Evolutionary conservation across 2,329 filamentous ascomycete genomes (phyloP).

Genomic region (Drechslerella coelobrocha): DNA sequence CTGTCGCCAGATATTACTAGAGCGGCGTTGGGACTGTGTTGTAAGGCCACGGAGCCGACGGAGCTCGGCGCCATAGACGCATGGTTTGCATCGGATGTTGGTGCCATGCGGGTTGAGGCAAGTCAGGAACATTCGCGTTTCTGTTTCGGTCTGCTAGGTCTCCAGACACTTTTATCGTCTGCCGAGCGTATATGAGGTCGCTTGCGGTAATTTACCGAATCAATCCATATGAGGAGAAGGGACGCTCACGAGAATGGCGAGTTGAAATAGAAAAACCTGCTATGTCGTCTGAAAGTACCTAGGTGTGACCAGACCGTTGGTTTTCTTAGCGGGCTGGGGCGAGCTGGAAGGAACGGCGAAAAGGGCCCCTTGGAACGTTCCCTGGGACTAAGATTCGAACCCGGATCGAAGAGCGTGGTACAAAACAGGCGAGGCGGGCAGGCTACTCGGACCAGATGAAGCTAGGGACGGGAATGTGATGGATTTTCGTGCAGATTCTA

Average conservation of each 20-base stretch:
- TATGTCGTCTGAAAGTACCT: too few relatives aligned
- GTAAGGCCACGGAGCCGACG: conserved; percentile 31
- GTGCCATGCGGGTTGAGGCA: conserved; percentile 39
- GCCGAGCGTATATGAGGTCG: conserved; percentile 27
- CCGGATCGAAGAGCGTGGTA: conserved; percentile 16
- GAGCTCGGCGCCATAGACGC: conserved; percentile 35
- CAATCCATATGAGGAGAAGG: not conserved
- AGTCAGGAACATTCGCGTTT: conserved; percentile 11
- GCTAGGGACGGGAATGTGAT: conserved; percentile 32
- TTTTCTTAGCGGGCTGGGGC: not conserved
- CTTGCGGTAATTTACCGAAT: conserved; percentile 37
- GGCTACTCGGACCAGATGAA: conserved; percentile 24
- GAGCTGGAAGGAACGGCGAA: conserved; percentile 9
- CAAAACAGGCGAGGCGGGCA: conserved; percentile 2
- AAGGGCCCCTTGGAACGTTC: conserved; percentile 31
- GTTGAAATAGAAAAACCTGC: too few relatives aligned
- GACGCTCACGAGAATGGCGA: conserved; percentile 3
- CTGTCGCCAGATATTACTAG: conserved; percentile 29
- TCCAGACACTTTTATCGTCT: not conserved
- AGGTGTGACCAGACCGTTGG: conserved; percentile 2
- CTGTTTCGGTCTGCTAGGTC: conserved; percentile 3
- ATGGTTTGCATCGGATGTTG: conserved; percentile 31
- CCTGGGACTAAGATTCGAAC: conserved; percentile 8
- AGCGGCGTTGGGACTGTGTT: conserved; percentile 28
- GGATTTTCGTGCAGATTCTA: conserved; percentile 38